Percentiles rank a stretch among this genome's conserved stretches.
Evolutionary conservation across 495 filamentous ascomycete species (phyloP).

Genomic region (Jackrogersella multiformis): DNA sequence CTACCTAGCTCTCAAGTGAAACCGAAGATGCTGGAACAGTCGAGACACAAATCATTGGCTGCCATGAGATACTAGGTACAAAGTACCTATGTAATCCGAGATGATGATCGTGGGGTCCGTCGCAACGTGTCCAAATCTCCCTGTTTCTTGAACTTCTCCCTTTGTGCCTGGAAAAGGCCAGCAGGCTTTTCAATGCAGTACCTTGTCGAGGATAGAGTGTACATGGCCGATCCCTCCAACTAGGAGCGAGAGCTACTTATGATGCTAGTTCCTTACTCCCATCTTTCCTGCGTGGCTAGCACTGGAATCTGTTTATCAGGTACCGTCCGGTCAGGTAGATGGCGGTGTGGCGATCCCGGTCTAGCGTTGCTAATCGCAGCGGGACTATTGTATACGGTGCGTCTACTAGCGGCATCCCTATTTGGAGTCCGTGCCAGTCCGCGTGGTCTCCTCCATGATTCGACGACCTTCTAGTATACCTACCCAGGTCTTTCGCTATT

Average conservation of each 20-base stretch:
- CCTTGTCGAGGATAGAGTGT: constrained; percentile 39
- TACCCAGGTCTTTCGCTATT: too few relatives aligned
- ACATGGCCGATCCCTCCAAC: constrained; percentile 37
- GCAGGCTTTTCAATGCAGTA: constrained; percentile 25
- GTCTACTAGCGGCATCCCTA: constrained; percentile 37
- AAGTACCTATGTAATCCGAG: too few relatives aligned
- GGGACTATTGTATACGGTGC: constrained; percentile 43
- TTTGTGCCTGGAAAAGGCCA: constrained; percentile 35
- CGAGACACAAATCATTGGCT: constrained; percentile 39
- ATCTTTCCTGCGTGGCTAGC: constrained; percentile 6
- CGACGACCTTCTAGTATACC: constrained; percentile 27
- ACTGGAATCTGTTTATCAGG: constrained; percentile 33
- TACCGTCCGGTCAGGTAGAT: constrained; percentile 38
- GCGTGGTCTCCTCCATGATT: constrained; percentile 37
- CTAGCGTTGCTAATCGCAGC: constrained; percentile 20
- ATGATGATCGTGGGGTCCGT: constrained; percentile 42
- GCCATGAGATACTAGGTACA: too few relatives aligned
- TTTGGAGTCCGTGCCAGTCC: constrained; percentile 37
- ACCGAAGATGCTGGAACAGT: constrained; percentile 49
- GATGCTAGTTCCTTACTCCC: constrained; percentile 20
- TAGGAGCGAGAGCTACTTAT: constrained; percentile 26
- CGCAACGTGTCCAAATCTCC: constrained; percentile 47
- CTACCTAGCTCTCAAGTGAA: constrained; percentile 36
- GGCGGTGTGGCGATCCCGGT: constrained; percentile 48
- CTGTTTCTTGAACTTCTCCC: too few relatives aligned